Evolutionary conservation across 1,284 basidiomycete species (phyloP), one percentile per base, ranked within the genome.

Genomic region (Flammula alnicola): DNA sequence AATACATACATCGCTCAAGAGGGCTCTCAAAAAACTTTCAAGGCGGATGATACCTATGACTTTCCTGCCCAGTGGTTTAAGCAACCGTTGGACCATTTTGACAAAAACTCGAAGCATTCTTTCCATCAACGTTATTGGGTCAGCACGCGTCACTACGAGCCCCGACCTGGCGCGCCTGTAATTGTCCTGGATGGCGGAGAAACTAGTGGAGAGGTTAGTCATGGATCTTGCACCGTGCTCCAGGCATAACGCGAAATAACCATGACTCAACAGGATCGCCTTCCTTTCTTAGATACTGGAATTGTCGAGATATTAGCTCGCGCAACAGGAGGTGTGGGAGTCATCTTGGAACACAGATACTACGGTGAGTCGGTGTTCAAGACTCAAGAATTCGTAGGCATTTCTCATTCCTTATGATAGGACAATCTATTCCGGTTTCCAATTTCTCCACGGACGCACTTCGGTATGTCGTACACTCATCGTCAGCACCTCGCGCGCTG

Each of bases 271-370:
- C 44, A 77, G 74, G 75, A 84, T 43, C 74, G 89, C 46, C 61
- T 90, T 37, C 80, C 81, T 8, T 90, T 85, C 72, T 68, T 91
- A 48, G 86, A 91, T 60, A 89, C 86, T 0, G 95, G 94, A 0
- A 95, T 97, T 55, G 79, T 91, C 9, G 86, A 93, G 44, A 93
- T 95, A 52, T 76, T 98, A 36, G 76, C 92, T 1, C 83, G 83
- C 47, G 91, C 86, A 9, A 96, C 92, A 0, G 83, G 85, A 16
- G 96, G 96, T 3, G 70, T 92, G 5, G 87, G 88, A n/a, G 80
- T 99, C 37, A 83, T 98, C 7, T 77, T 98, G 23, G 96, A 99
- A 65, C 95, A 96, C 66, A 79, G 94, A 56, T 93, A 88, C 66
- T 91, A 91, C 63, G 91, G 91, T 80, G 61, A 44, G 65, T 66